phyloP scores from a whole-genome alignment of 2,329 filamentous ascomycete genomes.

The Monosporascus cannonballus region DNA sequence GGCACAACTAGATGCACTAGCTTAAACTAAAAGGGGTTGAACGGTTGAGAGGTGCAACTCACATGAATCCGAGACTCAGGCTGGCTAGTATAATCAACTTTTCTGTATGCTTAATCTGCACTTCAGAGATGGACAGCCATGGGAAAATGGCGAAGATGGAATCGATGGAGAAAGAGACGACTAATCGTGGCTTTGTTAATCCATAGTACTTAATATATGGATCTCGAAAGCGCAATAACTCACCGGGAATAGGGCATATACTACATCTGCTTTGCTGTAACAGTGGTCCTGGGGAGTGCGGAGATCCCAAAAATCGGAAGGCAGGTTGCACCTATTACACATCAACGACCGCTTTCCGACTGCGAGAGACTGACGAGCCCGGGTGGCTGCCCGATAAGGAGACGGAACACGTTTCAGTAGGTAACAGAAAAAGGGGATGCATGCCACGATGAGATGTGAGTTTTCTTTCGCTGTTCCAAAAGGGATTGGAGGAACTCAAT shows the following conservation, averaged over 20 bases:
- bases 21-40: too few species aligned
- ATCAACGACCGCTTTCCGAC: neutral
- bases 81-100: slow-evolving; percentile 3
- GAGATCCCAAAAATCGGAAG: neutral
- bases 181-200: neutral
- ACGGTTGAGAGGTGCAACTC: neutral
- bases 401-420: neutral
- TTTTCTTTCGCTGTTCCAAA: too few species aligned
- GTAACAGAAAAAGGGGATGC: neutral
- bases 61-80: neutral
- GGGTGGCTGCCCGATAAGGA: too few species aligned
- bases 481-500: neutral
- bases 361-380: too few species aligned
- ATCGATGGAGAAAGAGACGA: slow-evolving; percentile 4
- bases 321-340: neutral
- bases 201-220: too few species aligned
- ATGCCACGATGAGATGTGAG: neutral
- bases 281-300: neutral
- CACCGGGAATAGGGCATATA: neutral
- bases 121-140: slow-evolving; percentile 4
- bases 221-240: too few species aligned
- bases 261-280: neutral
- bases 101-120: slow-evolving; percentile 1
- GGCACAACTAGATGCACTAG: too few species aligned
- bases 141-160: slow-evolving; percentile 6